Evolutionary conservation across 1,284 basidiomycete species (phyloP).

Genomic region (Puccinia horiana): DNA sequence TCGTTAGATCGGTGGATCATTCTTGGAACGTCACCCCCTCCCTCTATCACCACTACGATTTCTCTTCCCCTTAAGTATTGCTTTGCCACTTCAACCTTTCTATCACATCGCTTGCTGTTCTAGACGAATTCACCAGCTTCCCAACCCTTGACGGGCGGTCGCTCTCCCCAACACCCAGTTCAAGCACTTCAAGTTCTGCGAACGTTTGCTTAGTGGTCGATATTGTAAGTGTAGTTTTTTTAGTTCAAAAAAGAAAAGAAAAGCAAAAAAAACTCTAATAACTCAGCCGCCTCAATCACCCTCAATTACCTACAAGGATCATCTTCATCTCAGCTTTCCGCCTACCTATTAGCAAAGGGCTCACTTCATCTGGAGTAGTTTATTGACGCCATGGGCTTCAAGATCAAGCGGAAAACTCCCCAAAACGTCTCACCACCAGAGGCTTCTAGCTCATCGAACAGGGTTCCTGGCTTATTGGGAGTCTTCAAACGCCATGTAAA

Average conservation of each 20-base stretch:
- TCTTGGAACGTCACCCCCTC: background rate
- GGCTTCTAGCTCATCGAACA: background rate
- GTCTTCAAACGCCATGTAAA: constrained; percentile 36
- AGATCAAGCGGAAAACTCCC: background rate
- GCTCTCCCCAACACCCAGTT: background rate
- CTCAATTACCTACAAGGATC: background rate
- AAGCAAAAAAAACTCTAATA: background rate
- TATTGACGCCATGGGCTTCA: constrained; percentile 11
- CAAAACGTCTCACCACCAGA: background rate
- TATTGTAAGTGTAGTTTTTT: background rate
- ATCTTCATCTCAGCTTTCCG: background rate
- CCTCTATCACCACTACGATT: background rate
- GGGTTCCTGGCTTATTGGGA: constrained; percentile 4
- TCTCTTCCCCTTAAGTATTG: background rate
- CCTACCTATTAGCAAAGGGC: background rate
- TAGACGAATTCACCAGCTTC: background rate
- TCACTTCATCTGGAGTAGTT: background rate
- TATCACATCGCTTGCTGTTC: background rate
- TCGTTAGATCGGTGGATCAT: background rate
- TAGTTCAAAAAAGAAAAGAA: background rate
- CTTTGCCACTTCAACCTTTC: background rate
- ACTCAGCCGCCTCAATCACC: background rate
- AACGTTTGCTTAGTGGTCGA: background rate
- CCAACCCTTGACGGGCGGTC: background rate
- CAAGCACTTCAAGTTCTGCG: background rate